Evolutionary conservation across 352 stramenopile genomes (phyloP).

Genomic region (Globisporangium irregulare): DNA sequence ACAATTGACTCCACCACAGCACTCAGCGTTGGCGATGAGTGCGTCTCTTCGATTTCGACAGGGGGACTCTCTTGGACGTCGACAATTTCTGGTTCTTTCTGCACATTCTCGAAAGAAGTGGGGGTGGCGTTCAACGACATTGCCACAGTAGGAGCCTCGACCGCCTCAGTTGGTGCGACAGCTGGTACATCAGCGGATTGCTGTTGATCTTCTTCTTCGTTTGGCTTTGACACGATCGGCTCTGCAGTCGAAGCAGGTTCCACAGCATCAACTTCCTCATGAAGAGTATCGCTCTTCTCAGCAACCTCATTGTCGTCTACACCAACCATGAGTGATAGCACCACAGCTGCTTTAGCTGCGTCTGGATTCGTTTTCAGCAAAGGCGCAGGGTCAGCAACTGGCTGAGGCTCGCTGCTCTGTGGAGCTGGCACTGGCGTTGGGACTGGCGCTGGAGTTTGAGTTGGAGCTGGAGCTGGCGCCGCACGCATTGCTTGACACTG

Average conservation of each 20-base stretch:
- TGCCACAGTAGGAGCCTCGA: neutral
- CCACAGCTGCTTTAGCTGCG: neutral
- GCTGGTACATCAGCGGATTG: neutral
- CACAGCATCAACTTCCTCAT: neutral
- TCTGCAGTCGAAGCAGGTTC: neutral
- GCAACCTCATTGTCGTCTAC: neutral
- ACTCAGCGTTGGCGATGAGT: neutral
- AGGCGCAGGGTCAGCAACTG: neutral
- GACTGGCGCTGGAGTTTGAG: neutral
- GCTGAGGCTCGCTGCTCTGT: neutral
- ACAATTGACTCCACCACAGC: neutral
- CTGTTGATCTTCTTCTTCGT: neutral
- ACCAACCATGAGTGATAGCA: neutral
- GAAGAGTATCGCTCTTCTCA: neutral
- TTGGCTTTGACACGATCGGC: neutral
- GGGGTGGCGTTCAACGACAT: neutral
- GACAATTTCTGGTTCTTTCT: neutral
- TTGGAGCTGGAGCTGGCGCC: neutral
- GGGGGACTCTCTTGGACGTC: neutral
- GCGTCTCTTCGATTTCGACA: neutral
- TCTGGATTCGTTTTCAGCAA: neutral
- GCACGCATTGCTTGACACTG: constrained; percentile 24
- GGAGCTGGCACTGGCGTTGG: neutral
- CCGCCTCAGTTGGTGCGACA: neutral
- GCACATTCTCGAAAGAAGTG: neutral